Percentiles rank a stretch among this genome's conserved stretches.
Evolutionary conservation across 352 stramenopile genomes (phyloP).

Genomic region (Phytophthora niederhauseri): DNA sequence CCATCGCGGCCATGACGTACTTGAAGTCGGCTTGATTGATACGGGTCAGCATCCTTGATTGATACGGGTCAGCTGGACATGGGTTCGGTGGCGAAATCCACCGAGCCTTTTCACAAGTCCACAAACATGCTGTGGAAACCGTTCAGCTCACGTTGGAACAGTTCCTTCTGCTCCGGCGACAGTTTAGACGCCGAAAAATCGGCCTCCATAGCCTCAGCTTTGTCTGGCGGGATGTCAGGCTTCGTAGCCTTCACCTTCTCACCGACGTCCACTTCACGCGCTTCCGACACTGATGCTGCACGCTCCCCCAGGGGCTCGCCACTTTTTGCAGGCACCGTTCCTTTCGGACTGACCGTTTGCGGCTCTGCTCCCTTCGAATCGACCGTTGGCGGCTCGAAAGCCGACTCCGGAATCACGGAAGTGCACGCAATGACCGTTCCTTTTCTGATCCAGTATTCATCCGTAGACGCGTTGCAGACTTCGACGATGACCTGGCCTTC

Average conservation of each 20-base stretch:
- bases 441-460: slow-evolving; percentile 2
- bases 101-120: no score
- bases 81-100: no score
- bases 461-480: slow-evolving; percentile 5
- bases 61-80: no score
- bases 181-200: slow-evolving; percentile 6
- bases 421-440: background rate
- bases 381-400: background rate
- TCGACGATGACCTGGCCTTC: background rate
- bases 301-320: background rate
- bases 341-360: background rate
- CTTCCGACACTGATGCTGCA: background rate
- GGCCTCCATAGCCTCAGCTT: background rate
- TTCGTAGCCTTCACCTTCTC: background rate
- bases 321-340: background rate
- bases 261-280: no score
- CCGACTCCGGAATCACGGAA: slow-evolving; percentile 4
- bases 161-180: background rate
- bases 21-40: no score
- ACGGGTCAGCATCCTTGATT: no score
- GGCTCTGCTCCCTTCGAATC: background rate
- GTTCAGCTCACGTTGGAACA: background rate
- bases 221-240: background rate
- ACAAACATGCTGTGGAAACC: background rate
- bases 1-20: no score